These are phyloP conservation scores for Leishmania tarentolae DNA, from an alignment of 208 protist species.

Conservation along the genomic window DNA sequence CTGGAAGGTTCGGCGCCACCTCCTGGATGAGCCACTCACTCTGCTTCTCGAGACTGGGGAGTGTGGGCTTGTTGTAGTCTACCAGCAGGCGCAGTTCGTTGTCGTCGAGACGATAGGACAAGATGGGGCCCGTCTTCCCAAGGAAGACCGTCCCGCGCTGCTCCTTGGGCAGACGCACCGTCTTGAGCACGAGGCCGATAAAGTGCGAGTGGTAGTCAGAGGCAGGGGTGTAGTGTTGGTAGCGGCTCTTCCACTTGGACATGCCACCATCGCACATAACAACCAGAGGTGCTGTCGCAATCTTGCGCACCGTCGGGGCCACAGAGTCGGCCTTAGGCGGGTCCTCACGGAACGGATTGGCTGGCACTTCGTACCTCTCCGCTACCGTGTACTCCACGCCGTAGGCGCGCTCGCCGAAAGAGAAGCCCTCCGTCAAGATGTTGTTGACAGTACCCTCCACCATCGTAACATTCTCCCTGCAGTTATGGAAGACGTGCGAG, in stretches of 20 bases:
- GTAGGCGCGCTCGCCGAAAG: slow-evolving; percentile 73
- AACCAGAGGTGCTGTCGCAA: slow-evolving; percentile 80
- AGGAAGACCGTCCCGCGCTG: slow-evolving; percentile 92
- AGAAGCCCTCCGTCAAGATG: slow-evolving; percentile 57
- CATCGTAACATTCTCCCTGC: slow-evolving; percentile 79
- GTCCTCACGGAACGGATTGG: slow-evolving; percentile 57
- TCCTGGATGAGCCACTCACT: slow-evolving; percentile 82
- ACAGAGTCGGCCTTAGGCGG: slow-evolving; percentile 31
- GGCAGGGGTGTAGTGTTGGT: slow-evolving; percentile 82
- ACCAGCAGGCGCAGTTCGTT: slow-evolving; percentile 84
- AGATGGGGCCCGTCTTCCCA: slow-evolving; percentile 87
- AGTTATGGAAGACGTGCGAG: slow-evolving; percentile 63
- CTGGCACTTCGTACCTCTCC: slow-evolving; percentile 55
- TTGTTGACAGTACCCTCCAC: slow-evolving; percentile 82
- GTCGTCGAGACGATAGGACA: slow-evolving; percentile 89
- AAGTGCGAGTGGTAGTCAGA: slow-evolving; percentile 90
- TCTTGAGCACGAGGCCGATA: slow-evolving; percentile 82
- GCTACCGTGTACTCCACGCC: slow-evolving; percentile 76
- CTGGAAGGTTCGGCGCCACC: slow-evolving; percentile 81
- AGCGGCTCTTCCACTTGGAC: slow-evolving; percentile 90
- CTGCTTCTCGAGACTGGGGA: slow-evolving; percentile 77
- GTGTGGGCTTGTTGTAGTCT: slow-evolving; percentile 81
- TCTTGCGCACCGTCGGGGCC: slow-evolving; percentile 42
- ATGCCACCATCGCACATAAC: slow-evolving; percentile 94
- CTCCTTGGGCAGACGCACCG: slow-evolving; percentile 71